Conservation (phyloP, 345 rosid genomes). For the Atalantia buxifolia region DNA sequence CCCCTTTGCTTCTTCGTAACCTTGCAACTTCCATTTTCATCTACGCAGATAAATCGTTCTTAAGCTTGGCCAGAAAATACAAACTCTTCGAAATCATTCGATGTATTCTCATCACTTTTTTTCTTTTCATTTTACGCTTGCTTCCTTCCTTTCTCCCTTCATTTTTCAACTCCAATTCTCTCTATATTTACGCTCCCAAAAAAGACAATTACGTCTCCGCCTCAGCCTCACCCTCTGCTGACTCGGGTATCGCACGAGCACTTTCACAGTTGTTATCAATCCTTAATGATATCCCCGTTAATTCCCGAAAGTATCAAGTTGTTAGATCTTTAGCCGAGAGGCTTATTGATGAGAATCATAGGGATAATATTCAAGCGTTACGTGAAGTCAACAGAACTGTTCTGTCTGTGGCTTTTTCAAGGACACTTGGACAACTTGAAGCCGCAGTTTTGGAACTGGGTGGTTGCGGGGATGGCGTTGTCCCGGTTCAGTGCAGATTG, state of each 20-base stretch:
- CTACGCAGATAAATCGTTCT: constrained; percentile 62
- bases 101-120: constrained; percentile 35
- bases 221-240: constrained; percentile 2
- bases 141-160: constrained; percentile 40
- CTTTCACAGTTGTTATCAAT: constrained; percentile 62
- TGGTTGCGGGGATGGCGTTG: neutral
- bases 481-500: constrained; percentile 27
- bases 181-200: constrained; percentile 2
- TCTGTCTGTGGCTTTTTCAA: constrained; percentile 59
- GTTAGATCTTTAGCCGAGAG: constrained; percentile 74
- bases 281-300: constrained; percentile 66
- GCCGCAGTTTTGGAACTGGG: constrained; percentile 37
- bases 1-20: constrained; percentile 62
- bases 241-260: constrained; percentile 66
- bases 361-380: constrained; percentile 40
- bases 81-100: constrained; percentile 56
- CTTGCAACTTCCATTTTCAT: constrained; percentile 42
- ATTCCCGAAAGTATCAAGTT: constrained; percentile 73
- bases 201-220: constrained; percentile 2
- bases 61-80: constrained; percentile 38
- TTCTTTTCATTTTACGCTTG: constrained; percentile 61
- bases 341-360: constrained; percentile 66
- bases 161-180: neutral
- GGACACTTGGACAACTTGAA: constrained; percentile 59
- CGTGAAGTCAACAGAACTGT: constrained; percentile 54